These are phyloP conservation scores for Suillus subluteus DNA, from an alignment of 768 basidiomycete genomes.

Conservation along the genomic window DNA sequence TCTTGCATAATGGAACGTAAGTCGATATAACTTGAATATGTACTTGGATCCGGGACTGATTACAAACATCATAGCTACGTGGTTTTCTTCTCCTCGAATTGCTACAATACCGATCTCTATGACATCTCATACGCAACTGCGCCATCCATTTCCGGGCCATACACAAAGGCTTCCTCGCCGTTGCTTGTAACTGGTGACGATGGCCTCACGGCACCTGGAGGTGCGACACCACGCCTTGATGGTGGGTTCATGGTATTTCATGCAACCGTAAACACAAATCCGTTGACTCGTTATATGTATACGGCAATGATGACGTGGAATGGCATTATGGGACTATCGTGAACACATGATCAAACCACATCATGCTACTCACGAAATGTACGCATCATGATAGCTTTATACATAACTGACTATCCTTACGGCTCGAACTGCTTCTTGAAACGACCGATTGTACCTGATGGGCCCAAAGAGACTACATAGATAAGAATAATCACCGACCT, in stretches of 20 bases:
- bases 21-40: constrained; percentile 5
- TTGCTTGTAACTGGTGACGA: constrained; percentile 25
- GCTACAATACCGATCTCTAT: constrained; percentile 30
- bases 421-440: background rate
- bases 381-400: background rate
- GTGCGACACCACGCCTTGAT: constrained; percentile 16
- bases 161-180: constrained; percentile 31
- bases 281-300: constrained; percentile 19
- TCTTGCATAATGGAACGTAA: constrained; percentile 20
- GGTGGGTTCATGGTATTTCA: constrained; percentile 21
- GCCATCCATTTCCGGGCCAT: constrained; percentile 31
- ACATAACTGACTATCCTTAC: background rate
- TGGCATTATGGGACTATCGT: constrained; percentile 13
- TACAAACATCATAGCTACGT: constrained; percentile 19
- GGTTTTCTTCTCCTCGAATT: constrained; percentile 35
- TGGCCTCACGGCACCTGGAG: constrained; percentile 24
- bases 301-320: constrained; percentile 15
- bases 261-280: constrained; percentile 17
- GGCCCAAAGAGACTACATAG: background rate
- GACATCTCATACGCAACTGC: constrained; percentile 37
- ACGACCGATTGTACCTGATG: background rate
- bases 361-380: background rate
- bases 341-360: constrained; percentile 7
- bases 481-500: background rate
- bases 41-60: background rate